Percentiles rank a stretch among this genome's conserved stretches.
phyloP scores from a whole-genome alignment of 495 filamentous ascomycete species.

The Paragyromitra xinjiangensis region DNA sequence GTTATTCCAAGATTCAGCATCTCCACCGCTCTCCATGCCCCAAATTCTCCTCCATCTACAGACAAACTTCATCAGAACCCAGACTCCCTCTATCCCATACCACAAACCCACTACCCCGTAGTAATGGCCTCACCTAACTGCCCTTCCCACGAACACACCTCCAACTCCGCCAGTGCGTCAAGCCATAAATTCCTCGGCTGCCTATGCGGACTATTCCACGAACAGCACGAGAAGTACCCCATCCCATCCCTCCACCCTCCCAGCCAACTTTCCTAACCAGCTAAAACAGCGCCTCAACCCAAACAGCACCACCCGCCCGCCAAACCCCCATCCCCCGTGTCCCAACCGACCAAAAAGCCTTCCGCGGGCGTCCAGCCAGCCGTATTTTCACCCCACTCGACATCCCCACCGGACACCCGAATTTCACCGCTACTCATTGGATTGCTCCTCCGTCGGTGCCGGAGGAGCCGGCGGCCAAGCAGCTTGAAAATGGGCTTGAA shows the following conservation, averaged over 20 bases:
- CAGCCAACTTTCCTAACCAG: not conserved
- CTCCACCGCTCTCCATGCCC: too few relatives aligned
- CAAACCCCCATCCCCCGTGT: not conserved
- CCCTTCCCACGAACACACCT: not conserved
- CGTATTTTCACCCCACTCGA: not conserved
- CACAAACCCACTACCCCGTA: not conserved
- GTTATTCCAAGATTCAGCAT: too few relatives aligned
- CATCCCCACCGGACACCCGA: not conserved
- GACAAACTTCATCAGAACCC: not conserved
- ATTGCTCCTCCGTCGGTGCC: not conserved
- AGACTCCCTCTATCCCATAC: too few relatives aligned
- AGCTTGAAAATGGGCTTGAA: too few relatives aligned
- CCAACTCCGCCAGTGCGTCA: too few relatives aligned
- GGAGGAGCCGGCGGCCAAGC: too few relatives aligned
- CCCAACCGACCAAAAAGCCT: not conserved
- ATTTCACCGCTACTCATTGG: not conserved
- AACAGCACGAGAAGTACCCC: not conserved
- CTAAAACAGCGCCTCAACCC: not conserved
- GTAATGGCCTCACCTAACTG: not conserved
- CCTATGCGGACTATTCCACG: not conserved
- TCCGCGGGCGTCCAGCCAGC: not conserved
- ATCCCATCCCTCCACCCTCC: too few relatives aligned
- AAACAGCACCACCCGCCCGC: not conserved
- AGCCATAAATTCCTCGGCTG: not conserved
- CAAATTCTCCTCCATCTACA: not conserved